These are phyloP conservation scores for Didymella lethalis DNA, from an alignment of 2,329 filamentous ascomycete species.

Conservation along the genomic window DNA sequence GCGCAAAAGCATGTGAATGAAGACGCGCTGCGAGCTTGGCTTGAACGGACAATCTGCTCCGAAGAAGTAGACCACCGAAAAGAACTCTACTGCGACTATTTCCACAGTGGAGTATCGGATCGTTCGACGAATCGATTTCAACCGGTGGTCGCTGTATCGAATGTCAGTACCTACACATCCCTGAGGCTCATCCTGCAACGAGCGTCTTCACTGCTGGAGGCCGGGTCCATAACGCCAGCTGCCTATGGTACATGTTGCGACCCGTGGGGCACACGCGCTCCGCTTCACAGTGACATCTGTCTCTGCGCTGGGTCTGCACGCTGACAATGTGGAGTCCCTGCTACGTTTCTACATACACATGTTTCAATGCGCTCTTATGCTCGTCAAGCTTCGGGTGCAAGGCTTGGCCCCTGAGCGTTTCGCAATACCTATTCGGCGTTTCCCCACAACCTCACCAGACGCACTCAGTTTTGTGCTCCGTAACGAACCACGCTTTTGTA, in stretches of 20 bases:
- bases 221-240: background rate
- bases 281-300: constrained; percentile 8
- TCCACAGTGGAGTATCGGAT: background rate
- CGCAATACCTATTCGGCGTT: constrained; percentile 16
- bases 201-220: constrained; percentile 1
- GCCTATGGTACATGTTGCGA: background rate
- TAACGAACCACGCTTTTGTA: constrained; percentile 1
- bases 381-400: constrained; percentile 12
- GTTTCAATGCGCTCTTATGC: constrained; percentile 10
- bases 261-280: constrained; percentile 1
- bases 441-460: constrained; percentile 17
- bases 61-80: background rate
- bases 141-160: background rate
- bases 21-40: background rate
- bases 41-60: constrained; percentile 2
- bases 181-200: constrained; percentile 14
- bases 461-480: constrained; percentile 16
- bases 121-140: background rate
- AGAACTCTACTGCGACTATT: background rate
- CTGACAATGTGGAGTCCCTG: constrained; percentile 5
- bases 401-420: constrained; percentile 18
- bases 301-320: constrained; percentile 9
- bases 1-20: background rate
- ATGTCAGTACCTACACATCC: background rate
- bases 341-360: background rate